phyloP scores from a whole-genome alignment of 768 basidiomycete genomes.

The Boletus barrowsii region DNA sequence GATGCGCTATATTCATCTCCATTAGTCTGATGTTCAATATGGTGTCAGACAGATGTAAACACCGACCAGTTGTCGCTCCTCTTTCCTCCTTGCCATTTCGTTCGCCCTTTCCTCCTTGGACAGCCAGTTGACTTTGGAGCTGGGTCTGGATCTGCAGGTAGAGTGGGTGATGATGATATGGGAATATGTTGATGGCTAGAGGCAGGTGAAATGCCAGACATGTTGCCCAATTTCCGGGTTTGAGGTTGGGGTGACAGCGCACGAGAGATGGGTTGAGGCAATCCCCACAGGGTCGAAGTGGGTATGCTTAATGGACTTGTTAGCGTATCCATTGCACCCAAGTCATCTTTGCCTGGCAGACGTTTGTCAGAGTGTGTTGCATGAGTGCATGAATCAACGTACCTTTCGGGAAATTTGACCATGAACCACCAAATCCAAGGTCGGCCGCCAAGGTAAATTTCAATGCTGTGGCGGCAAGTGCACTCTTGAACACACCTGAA shows the following conservation, averaged over 20 bases:
- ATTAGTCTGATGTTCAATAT: neutral
- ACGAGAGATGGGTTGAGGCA: conserved; percentile 16
- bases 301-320: conserved; percentile 1
- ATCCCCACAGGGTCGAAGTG: conserved; percentile 14
- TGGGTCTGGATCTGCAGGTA: conserved; percentile 10
- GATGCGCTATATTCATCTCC: conserved; percentile 51
- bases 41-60: neutral
- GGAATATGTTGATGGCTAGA: conserved; percentile 20
- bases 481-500: conserved; percentile 75
- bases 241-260: conserved; percentile 22
- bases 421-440: conserved; percentile 24
- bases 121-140: conserved; percentile 34
- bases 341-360: conserved; percentile 15
- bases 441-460: conserved; percentile 23
- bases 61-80: conserved; percentile 84
- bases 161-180: conserved; percentile 19
- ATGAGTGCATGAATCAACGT: neutral
- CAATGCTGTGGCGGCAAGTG: conserved; percentile 29
- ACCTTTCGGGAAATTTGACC: conserved; percentile 13
- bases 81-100: conserved; percentile 89
- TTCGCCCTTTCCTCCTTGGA: conserved; percentile 90
- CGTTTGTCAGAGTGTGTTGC: neutral
- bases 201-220: conserved; percentile 7
- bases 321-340: conserved; percentile 17
- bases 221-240: neutral